A percentile compares a stretch with the other conserved stretches of the same genome.
Evolutionary conservation across 2,329 filamentous ascomycete species (phyloP).

Genomic region (Pseudogymnoascus sp.): DNA sequence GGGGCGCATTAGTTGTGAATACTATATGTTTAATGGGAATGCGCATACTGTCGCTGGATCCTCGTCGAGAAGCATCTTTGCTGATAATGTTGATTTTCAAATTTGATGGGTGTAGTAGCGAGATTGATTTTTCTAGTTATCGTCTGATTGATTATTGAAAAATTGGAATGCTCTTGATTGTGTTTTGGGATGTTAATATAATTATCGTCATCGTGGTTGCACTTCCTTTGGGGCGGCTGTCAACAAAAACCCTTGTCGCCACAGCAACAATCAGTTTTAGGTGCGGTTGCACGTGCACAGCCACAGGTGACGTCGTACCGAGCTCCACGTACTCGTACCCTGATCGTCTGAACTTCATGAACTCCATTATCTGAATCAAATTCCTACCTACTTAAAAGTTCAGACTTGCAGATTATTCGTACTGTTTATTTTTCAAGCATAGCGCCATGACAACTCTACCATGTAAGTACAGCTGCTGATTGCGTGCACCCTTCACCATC

Average conservation of each 20-base stretch:
- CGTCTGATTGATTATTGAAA: background rate
- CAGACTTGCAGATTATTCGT: background rate
- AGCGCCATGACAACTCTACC: conserved; percentile 20
- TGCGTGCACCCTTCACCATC: conserved; percentile 21
- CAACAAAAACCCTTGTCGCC: conserved; percentile 6
- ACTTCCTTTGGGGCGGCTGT: background rate
- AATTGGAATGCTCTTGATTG: background rate
- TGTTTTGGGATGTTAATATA: background rate
- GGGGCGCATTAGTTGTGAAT: conserved; percentile 17
- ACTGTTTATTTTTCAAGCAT: conserved; percentile 3
- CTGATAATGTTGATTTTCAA: background rate
- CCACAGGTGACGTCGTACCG: conserved; percentile 15
- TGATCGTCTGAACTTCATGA: conserved; percentile 5
- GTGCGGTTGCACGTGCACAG: conserved; percentile 11
- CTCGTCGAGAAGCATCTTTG: conserved; percentile 87
- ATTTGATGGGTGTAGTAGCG: background rate
- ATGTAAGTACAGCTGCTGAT: conserved; percentile 30
- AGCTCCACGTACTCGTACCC: background rate
- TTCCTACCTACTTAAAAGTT: background rate
- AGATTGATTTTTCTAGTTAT: background rate
- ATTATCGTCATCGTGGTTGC: conserved; percentile 6
- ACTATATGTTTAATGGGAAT: background rate
- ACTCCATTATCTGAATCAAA: conserved; percentile 5
- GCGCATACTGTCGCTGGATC: conserved; percentile 72
- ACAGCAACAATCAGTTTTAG: conserved; percentile 12